Percentiles rank a stretch among this genome's conserved stretches.
phyloP scores from a whole-genome alignment of 331 rosid species.

The Acacia pycnantha region DNA sequence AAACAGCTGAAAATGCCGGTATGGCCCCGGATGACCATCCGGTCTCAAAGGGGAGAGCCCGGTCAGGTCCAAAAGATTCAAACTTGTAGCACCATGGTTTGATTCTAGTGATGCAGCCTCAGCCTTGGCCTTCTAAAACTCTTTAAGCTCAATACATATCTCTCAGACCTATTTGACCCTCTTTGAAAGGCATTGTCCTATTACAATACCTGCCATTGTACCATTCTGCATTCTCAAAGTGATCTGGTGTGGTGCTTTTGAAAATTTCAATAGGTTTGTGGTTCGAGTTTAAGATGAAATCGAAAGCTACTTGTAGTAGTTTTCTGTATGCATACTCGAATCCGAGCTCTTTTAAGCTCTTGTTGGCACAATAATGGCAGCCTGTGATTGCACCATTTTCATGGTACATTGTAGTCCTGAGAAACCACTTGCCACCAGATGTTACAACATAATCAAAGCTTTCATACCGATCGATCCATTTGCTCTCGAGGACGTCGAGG shows the following conservation, averaged over 20 bases:
- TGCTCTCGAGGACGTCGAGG: conserved; percentile 56
- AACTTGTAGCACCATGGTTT: conserved; percentile 19
- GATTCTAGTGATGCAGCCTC: too few species aligned
- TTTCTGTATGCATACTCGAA: conserved; percentile 63
- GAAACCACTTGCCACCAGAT: conserved; percentile 88
- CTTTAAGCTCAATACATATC: conserved; percentile 68
- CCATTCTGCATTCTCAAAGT: conserved; percentile 95
- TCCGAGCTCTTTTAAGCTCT: conserved; percentile 71
- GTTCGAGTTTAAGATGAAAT: conserved; percentile 40
- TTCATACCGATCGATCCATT: conserved; percentile 58
- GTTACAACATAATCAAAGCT: conserved; percentile 55
- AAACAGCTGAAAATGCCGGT: conserved; percentile 81
- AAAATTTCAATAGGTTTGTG: conserved; percentile 59
- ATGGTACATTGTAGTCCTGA: conserved; percentile 68
- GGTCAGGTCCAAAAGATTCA: conserved; percentile 73
- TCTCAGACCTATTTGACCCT: conserved; percentile 48
- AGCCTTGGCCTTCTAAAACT: conserved; percentile 38
- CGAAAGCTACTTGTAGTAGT: conserved; percentile 39
- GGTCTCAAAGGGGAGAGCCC: conserved; percentile 74
- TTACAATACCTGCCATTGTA: conserved; percentile 90
- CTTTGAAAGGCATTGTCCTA: conserved; percentile 73
- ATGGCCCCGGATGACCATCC: conserved; percentile 95
- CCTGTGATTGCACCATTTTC: conserved; percentile 53
- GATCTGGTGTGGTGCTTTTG: conserved; percentile 83
- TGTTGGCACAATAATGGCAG: conserved; percentile 73